phyloP scores from a whole-genome alignment of 2,329 filamentous ascomycete genomes.

The Chaetothyriales sp. region DNA sequence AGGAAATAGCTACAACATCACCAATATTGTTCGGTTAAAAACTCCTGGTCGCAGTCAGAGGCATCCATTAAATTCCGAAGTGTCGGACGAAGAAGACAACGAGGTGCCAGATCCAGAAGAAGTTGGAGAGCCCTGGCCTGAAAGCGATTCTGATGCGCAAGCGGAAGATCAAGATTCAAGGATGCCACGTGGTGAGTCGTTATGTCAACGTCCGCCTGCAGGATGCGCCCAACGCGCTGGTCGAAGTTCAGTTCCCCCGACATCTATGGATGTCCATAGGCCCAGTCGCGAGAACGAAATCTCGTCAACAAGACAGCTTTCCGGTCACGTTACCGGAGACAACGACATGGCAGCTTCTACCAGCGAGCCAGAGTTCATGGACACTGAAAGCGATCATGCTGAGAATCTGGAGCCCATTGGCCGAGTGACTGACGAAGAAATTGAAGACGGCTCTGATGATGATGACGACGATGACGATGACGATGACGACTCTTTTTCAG shows the following conservation, averaged over 20 bases:
- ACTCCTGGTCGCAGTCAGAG: slow-evolving; percentile 12
- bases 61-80: slow-evolving; percentile 7
- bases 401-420: not conserved
- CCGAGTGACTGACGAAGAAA: not conserved
- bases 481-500: not conserved
- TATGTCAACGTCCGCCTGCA: not conserved
- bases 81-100: slow-evolving; percentile 5
- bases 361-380: not conserved
- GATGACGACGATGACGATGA: not conserved
- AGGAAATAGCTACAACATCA: slow-evolving; percentile 14
- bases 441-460: not conserved
- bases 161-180: not conserved
- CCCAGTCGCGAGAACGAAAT: not conserved
- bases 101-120: slow-evolving; percentile 9
- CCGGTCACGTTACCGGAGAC: not conserved
- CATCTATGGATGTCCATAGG: not conserved
- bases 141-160: slow-evolving; percentile 1
- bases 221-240: not conserved
- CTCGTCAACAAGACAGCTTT: not conserved
- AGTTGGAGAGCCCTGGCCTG: slow-evolving; percentile 9
- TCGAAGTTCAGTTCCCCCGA: not conserved
- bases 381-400: not conserved
- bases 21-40: slow-evolving; percentile 12
- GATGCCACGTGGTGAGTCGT: not conserved
- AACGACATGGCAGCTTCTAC: not conserved